Conservation (phyloP, 2,329 filamentous ascomycete genomes). For the Trichoderma oligosporum region DNA sequence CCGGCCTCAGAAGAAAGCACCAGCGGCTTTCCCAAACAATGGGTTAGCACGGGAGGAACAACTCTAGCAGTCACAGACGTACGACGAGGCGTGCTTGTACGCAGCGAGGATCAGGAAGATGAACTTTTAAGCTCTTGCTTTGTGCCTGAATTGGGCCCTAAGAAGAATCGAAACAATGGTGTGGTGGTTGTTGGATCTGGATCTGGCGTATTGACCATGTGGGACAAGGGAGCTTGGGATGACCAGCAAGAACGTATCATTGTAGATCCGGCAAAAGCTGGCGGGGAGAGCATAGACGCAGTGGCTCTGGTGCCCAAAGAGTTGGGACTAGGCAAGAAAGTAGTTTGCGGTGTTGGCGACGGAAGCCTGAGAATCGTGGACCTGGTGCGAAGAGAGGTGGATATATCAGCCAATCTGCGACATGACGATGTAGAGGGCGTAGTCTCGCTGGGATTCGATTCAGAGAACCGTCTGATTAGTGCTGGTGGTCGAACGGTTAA, state of each 20-base stretch:
- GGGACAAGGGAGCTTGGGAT: conserved; percentile 93
- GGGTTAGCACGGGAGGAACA: conserved; percentile 87
- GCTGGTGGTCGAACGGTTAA: conserved; percentile 84
- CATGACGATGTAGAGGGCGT: conserved; percentile 90
- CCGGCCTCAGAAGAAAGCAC: conserved; percentile 77
- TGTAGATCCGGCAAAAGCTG: conserved; percentile 59
- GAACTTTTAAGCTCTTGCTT: conserved; percentile 80
- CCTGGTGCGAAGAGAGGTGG: conserved; percentile 68
- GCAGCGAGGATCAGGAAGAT: conserved; percentile 92
- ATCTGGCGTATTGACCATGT: conserved; percentile 80
- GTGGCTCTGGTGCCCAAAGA: conserved; percentile 68
- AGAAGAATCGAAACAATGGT: conserved; percentile 62
- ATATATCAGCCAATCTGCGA: conserved; percentile 55
- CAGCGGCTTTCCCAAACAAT: conserved; percentile 88
- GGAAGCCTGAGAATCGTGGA: conserved; percentile 75
- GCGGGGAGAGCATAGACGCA: conserved; percentile 77
- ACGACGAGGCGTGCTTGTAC: conserved; percentile 77
- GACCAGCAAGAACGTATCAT: conserved; percentile 88
- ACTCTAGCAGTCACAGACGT: conserved; percentile 89
- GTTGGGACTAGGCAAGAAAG: conserved; percentile 66
- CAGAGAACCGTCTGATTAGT: conserved; percentile 79
- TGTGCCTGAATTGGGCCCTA: conserved; percentile 70
- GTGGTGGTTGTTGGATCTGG: conserved; percentile 72
- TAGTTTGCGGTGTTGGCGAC: conserved; percentile 78
- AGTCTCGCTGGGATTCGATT: conserved; percentile 77